Evolutionary conservation across 352 stramenopile genomes (phyloP), one percentile per base, ranked within the genome.

Genomic region (Pythium folliculosum): DNA sequence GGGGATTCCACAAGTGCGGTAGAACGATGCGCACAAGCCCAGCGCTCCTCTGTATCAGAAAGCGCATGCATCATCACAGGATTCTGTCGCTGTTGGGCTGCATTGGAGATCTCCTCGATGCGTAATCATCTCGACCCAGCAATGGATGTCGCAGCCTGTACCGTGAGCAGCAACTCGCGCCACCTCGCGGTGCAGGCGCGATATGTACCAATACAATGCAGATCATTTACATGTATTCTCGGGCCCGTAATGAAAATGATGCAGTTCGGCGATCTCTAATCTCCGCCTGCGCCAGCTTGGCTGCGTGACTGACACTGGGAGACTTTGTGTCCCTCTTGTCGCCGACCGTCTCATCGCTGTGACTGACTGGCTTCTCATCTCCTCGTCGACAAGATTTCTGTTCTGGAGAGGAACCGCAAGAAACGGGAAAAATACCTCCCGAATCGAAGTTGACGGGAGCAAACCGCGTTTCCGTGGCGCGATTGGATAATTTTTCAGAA

Each of bases 321-420:
- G 27, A 32, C 27, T 32, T 32, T 40, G 35, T 40, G 35, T 40
- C 35, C 35, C 35, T 40, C 35, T 40, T 40, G 35, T 10, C 35
- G 35, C 35, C 35, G 35, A 40, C 35, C 35, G 35, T 40, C 35
- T 40, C 35, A 40, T 40, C 35, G 3, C 35, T 40, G 35, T 47
- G 40, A n/a, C 10, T 43, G 37, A 43, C 40, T 47, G 40, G 40
- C 40, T 47, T 47, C 40, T 47, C 10, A 47, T 47, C 40, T 47
- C 40, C 37, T 43, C 40, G 40, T 47, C 40, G 40, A 47, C 40
- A 47, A 47, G 9, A 12, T 47, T 38, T 45, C 22, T n/a, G 51
- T 57, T 57, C 51, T 38, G 38, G 25, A 57, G 38, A 45, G 25
- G 51, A 45, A 57, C 49, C 49, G 25, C 27, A 32, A 32, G 27